These are phyloP conservation scores for Jamesozyma rosinii DNA, from an alignment of 805 yeast genomes.

Conservation along the genomic window DNA sequence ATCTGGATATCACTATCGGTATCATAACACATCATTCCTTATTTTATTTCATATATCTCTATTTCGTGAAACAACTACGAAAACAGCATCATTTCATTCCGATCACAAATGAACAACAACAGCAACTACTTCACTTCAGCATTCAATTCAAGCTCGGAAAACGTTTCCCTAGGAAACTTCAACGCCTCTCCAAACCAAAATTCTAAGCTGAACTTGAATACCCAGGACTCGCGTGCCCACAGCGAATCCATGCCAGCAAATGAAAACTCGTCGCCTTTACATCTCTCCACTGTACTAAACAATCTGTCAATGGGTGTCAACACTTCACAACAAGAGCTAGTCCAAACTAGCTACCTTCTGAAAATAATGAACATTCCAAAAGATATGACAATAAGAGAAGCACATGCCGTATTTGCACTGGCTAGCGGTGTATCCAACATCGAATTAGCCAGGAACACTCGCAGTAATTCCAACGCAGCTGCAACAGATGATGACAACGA, in stretches of 20 bases:
- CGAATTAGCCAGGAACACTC: constrained; percentile 29
- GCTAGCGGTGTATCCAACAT: constrained; percentile 50
- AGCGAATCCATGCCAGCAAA: not conserved
- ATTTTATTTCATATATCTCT: not conserved
- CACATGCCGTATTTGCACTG: constrained; percentile 55
- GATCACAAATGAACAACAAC: no score
- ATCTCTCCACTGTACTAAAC: constrained; percentile 26
- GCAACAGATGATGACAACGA: not conserved
- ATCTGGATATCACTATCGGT: not conserved
- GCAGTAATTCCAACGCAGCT: not conserved
- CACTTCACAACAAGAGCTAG: constrained; percentile 6
- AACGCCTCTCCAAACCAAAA: constrained; percentile 4
- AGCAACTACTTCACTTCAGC: constrained; percentile 1
- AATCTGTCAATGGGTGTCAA: constrained; percentile 18
- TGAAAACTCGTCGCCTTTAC: constrained; percentile 23
- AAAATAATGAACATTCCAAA: constrained; percentile 50
- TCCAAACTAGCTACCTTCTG: constrained; percentile 21
- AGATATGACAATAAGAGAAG: constrained; percentile 59
- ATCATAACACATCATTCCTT: not conserved
- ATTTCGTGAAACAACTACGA: not conserved
- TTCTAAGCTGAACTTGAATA: not conserved
- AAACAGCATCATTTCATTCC: no score
- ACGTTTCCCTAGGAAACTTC: not conserved
- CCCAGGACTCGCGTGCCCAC: not conserved
- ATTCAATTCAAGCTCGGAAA: constrained; percentile 3